Conservation (phyloP, 2,329 filamentous ascomycete genomes). For the Rutstroemia sp. region DNA sequence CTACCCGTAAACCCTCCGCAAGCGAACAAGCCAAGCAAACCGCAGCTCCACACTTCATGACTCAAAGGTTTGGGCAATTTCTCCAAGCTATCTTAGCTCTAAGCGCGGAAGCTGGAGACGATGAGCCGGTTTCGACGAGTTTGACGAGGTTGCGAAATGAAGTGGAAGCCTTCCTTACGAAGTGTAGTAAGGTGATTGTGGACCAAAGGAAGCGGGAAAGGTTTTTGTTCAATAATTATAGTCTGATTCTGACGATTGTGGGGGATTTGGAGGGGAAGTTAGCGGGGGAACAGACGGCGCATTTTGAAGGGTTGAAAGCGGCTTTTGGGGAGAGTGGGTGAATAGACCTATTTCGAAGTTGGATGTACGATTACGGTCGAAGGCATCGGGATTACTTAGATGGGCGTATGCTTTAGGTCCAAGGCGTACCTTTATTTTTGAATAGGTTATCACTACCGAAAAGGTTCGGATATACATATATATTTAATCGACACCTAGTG, state of each 20-base stretch:
- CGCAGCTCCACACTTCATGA: slow-evolving; percentile 82
- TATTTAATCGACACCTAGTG: no score
- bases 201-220: slow-evolving; percentile 77
- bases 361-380: no score
- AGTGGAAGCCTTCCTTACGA: slow-evolving; percentile 74
- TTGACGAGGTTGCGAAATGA: slow-evolving; percentile 70
- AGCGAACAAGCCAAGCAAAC: slow-evolving; percentile 54
- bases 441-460: no score
- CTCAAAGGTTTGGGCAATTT: slow-evolving; percentile 92
- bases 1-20: slow-evolving; percentile 35
- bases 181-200: slow-evolving; percentile 66
- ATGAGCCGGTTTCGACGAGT: slow-evolving; percentile 83
- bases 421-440: no score
- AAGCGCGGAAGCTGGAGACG: slow-evolving; percentile 85
- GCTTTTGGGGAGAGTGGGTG: slow-evolving; percentile 42
- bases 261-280: slow-evolving; percentile 68
- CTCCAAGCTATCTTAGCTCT: slow-evolving; percentile 76
- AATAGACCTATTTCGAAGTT: neutral
- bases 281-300: slow-evolving; percentile 63
- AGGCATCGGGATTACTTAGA: neutral
- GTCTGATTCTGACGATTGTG: slow-evolving; percentile 87
- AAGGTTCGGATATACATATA: no score
- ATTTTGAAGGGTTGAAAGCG: slow-evolving; percentile 63
- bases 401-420: neutral
- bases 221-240: slow-evolving; percentile 95